Conservation (phyloP, 768 basidiomycete species). For the Amanita muscaria region DNA sequence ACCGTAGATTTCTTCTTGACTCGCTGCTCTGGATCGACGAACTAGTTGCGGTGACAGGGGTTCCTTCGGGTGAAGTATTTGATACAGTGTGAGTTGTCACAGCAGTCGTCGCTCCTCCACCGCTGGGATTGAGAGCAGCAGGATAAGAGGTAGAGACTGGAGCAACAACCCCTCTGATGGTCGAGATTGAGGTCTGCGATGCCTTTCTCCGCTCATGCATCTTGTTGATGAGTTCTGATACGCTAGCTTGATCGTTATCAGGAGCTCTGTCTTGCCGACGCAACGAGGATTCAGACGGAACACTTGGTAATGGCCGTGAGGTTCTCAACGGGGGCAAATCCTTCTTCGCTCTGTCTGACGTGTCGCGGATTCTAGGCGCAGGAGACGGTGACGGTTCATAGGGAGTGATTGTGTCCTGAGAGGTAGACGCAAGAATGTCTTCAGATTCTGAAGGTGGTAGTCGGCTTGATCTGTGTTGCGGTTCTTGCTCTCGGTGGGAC, state of each 20-base stretch:
- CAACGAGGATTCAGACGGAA: conserved; percentile 51
- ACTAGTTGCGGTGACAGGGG: conserved; percentile 10
- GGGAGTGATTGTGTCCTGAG: conserved; percentile 30
- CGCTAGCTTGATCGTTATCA: conserved; percentile 10
- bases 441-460: conserved; percentile 2
- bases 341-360: conserved; percentile 30
- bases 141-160: conserved; percentile 39
- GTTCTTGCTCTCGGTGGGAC: conserved; percentile 36
- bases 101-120: conserved; percentile 46
- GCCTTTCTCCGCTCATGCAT: conserved; percentile 21
- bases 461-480: background rate
- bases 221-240: conserved; percentile 9
- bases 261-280: conserved; percentile 16
- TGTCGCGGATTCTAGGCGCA: conserved; percentile 21
- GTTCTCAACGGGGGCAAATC: conserved; percentile 42
- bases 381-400: conserved; percentile 39
- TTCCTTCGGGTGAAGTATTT: conserved; percentile 26
- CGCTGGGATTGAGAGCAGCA: conserved; percentile 31
- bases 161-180: conserved; percentile 21
- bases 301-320: conserved; percentile 48
- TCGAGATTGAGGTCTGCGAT: conserved; percentile 28
- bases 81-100: conserved; percentile 59
- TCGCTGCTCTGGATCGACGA: conserved; percentile 35
- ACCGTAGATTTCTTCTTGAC: conserved; percentile 36
- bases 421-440: conserved; percentile 29